Evolutionary conservation across 1,284 basidiomycete genomes (phyloP).

Genomic region (Porphyrellus sp.): DNA sequence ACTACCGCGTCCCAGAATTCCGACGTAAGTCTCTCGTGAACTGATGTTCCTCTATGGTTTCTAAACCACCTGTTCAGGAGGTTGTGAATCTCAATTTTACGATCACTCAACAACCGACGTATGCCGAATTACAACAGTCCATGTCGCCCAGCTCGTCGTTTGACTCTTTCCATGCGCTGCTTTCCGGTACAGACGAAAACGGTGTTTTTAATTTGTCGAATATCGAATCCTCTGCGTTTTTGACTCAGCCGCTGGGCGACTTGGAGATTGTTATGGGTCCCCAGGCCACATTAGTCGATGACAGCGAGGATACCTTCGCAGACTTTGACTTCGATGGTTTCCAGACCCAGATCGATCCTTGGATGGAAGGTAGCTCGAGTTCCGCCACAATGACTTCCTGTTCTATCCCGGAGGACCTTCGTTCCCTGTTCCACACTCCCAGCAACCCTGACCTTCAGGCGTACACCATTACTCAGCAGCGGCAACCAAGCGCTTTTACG

Average conservation of each 20-base stretch:
- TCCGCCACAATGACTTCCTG: neutral
- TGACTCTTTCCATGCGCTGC: constrained; percentile 21
- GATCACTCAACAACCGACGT: constrained; percentile 3
- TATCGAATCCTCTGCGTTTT: constrained; percentile 29
- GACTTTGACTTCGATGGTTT: constrained; percentile 12
- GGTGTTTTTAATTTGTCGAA: constrained; percentile 36
- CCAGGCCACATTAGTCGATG: constrained; percentile 4
- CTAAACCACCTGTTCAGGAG: constrained; percentile 15
- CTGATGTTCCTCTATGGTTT: neutral
- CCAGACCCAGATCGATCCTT: constrained; percentile 1
- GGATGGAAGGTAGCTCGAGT: neutral
- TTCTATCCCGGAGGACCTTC: constrained; percentile 11
- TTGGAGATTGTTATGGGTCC: constrained; percentile 34
- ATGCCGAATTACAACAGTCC: constrained; percentile 1
- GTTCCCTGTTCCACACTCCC: constrained; percentile 19
- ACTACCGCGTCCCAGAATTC: constrained; percentile 4
- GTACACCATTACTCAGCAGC: constrained; percentile 15
- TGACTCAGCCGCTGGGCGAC: constrained; percentile 35
- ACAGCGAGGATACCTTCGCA: constrained; percentile 10
- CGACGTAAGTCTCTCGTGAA: constrained; percentile 9
- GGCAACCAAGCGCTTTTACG: constrained; percentile 24
- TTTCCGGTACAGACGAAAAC: constrained; percentile 26
- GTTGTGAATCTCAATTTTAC: constrained; percentile 15
- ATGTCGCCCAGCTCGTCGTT: neutral
- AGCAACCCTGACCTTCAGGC: constrained; percentile 10